A percentile compares a stretch with the other conserved stretches of the same genome.
These are phyloP conservation scores for Diddensiella transvaalensis DNA, from an alignment of 805 yeast species.

Conservation along the genomic window DNA sequence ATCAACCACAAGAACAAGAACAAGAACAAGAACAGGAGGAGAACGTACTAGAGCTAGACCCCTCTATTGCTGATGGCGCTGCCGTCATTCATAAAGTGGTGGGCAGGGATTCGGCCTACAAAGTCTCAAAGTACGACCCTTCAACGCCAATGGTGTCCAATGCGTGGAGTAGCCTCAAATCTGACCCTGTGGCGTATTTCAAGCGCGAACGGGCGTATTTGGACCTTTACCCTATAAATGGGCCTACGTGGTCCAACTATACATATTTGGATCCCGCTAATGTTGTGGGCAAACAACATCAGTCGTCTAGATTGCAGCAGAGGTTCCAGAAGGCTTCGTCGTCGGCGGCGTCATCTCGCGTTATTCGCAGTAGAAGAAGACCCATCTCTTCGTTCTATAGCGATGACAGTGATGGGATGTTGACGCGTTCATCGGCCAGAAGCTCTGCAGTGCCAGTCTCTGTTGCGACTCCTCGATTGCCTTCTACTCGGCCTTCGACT, in stretches of 20 bases:
- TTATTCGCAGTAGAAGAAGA: constrained; percentile 3
- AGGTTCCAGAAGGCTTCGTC: neutral
- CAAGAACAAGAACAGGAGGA: neutral
- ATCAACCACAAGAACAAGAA: neutral
- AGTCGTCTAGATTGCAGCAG: constrained; percentile 1
- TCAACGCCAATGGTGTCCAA: constrained; percentile 28
- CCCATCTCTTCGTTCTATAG: neutral
- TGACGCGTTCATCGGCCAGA: constrained; percentile 5
- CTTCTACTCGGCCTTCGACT: constrained; percentile 19
- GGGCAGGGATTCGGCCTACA: constrained; percentile 4
- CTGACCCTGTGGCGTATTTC: constrained; percentile 31
- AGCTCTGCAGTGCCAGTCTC: neutral
- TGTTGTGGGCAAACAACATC: constrained; percentile 14
- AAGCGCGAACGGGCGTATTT: constrained; percentile 30
- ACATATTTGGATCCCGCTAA: constrained; percentile 9
- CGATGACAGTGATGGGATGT: constrained; percentile 4
- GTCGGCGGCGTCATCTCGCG: neutral
- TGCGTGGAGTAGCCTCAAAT: constrained; percentile 28
- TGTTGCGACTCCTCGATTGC: constrained; percentile 1
- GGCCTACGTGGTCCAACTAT: constrained; percentile 32
- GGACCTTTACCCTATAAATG: constrained; percentile 30
- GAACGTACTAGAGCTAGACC: neutral
- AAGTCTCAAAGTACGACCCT: constrained; percentile 19
- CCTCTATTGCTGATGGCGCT: neutral
- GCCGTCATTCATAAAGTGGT: neutral